Conservation (phyloP, 176 grass and related monocot species). For the Avena atlantica region DNA sequence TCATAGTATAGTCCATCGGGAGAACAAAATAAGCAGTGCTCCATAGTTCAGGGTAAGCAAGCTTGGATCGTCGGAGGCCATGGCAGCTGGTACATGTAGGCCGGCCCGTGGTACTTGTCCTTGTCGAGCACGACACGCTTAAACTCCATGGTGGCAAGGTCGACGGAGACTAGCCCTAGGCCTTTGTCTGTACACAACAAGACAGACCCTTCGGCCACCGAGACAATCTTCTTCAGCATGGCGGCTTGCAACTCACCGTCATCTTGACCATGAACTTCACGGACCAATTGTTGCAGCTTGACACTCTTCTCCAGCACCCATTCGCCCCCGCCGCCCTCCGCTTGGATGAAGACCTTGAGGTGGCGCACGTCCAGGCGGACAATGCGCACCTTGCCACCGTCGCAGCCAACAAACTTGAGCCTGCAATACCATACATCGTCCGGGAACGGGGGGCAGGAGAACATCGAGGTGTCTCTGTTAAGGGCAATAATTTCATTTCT, state of each 20-base stretch:
- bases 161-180: neutral
- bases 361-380: neutral
- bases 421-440: too few species aligned
- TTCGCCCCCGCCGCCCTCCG: neutral
- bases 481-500: neutral
- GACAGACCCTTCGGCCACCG: neutral
- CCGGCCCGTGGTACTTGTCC: neutral
- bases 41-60: neutral
- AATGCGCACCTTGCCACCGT: neutral
- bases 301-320: neutral
- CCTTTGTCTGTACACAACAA: neutral
- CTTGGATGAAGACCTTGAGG: neutral
- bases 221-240: neutral
- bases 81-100: conserved; percentile 14
- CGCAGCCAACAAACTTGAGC: neutral
- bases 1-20: neutral
- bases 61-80: conserved; percentile 3
- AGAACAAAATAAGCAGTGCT: neutral
- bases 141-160: conserved; percentile 15
- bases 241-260: neutral
- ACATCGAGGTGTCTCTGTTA: too few species aligned
- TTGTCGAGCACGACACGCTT: neutral
- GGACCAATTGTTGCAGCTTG: neutral
- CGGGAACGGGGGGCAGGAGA: too few species aligned
- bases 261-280: neutral